Evolutionary conservation across 306 rosid species (phyloP), one percentile per base, ranked within the genome.

Genomic region (Dryas octopetala): DNA sequence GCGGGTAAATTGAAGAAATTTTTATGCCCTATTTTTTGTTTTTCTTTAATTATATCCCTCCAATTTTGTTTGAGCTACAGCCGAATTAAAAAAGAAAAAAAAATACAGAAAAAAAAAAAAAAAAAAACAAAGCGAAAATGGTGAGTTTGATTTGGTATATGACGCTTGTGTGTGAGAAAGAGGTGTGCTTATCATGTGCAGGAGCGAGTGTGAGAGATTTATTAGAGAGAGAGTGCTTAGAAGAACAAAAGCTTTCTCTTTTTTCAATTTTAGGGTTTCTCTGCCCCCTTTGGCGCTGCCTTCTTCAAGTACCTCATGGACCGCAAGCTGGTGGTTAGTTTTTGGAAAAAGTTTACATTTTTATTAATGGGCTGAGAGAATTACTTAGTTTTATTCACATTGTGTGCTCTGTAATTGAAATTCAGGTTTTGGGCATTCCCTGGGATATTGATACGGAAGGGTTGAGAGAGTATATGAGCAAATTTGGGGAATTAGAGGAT

Each of bases 311-410:
- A 7, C 40, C 15, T 66, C 62, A 92, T 92, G 98, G 98, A 92
- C 79, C 96, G 98, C 62, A 92, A 92, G 85, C 94, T 92, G 41
- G 98, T 92, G 96, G 98, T 92, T 68, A 85, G 98, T 28, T 6
- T 53, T 9, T 64, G 3, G 3, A 15, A 69, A 16, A 9, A 49
- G 5, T 74, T 69, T 50, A 62, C 8, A 6, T 68, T 73, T 28
- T 19, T n/a, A 1, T 54, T 3, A 8, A 41, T 75, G 12, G 52
- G 3, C 43, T 71, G 2, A 19, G 11, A 13, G 26, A 14, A 10
- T 51, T 26, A 5, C 26, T 82, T 46, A 54, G n/a, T n/a, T 62
- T 23, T 13, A 3, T 11, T 47, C 54, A 32, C 28, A 10, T 55
- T 71, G 15, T 64, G 11, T 60, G 62, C 38, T 68, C 6, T 68